Conservation (phyloP, 2,329 filamentous ascomycete genomes). For the Thermothelomyces thermophilus region DNA sequence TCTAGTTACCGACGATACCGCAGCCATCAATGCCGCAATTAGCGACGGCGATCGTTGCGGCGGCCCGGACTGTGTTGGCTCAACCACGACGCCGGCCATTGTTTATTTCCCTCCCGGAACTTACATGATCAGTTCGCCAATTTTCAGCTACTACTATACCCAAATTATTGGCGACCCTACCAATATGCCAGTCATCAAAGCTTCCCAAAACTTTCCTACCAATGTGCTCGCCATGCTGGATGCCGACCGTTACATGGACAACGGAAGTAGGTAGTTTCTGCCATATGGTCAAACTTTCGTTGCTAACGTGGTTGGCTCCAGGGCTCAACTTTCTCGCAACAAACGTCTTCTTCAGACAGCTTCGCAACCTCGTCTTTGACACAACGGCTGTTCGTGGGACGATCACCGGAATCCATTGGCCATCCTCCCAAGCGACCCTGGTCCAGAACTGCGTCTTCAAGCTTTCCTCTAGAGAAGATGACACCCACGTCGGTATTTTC, state of each 20-base stretch:
- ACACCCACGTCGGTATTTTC: slow-evolving; percentile 51
- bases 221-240: slow-evolving; percentile 41
- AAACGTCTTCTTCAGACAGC: slow-evolving; percentile 54
- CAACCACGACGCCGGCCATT: slow-evolving; percentile 26
- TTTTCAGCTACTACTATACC: slow-evolving; percentile 72
- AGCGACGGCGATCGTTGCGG: slow-evolving; percentile 38
- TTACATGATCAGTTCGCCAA: slow-evolving; percentile 62
- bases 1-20: slow-evolving; percentile 46
- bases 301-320: not conserved
- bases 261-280: slow-evolving; percentile 13
- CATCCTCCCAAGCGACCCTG: slow-evolving; percentile 57
- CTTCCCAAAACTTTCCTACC: slow-evolving; percentile 39
- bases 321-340: slow-evolving; percentile 45
- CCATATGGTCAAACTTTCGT: not conserved
- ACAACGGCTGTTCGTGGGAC: slow-evolving; percentile 45
- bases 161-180: slow-evolving; percentile 67
- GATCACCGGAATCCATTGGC: slow-evolving; percentile 57
- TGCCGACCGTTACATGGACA: slow-evolving; percentile 36
- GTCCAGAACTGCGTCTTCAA: slow-evolving; percentile 54
- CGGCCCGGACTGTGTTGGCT: slow-evolving; percentile 32
- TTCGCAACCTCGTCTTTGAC: slow-evolving; percentile 53
- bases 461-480: slow-evolving; percentile 40
- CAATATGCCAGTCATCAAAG: slow-evolving; percentile 49
- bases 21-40: slow-evolving; percentile 45
- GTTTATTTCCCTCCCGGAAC: slow-evolving; percentile 38